A percentile compares a stretch with the other conserved stretches of the same genome.
These are phyloP conservation scores for Septoria linicola DNA, from an alignment of 2,329 filamentous ascomycete species.

Conservation along the genomic window DNA sequence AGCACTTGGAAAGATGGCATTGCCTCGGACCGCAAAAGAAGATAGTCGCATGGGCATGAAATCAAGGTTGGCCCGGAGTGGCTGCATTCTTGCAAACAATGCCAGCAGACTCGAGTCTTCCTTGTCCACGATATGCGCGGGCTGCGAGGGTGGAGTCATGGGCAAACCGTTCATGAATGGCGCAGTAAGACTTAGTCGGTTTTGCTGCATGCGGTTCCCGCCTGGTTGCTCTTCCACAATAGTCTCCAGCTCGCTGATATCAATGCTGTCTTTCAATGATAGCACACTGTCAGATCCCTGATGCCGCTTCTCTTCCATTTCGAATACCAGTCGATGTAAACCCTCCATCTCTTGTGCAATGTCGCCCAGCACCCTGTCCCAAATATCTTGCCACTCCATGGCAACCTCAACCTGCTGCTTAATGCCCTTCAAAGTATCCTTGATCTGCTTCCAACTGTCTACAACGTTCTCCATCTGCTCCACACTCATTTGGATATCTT, in stretches of 20 bases:
- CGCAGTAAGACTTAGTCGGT: slow-evolving; percentile 66
- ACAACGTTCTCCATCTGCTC: slow-evolving; percentile 87
- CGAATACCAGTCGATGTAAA: slow-evolving; percentile 78
- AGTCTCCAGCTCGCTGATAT: slow-evolving; percentile 86
- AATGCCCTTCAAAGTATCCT: slow-evolving; percentile 70
- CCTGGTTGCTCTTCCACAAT: slow-evolving; percentile 85
- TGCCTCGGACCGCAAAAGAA: slow-evolving; percentile 77
- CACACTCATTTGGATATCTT: slow-evolving; percentile 73
- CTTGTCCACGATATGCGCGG: slow-evolving; percentile 48
- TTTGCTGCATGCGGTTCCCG: slow-evolving; percentile 47
- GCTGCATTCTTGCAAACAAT: slow-evolving; percentile 93
- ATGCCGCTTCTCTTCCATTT: slow-evolving; percentile 96
- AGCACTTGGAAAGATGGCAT: slow-evolving; percentile 79
- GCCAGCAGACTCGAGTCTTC: slow-evolving; percentile 87
- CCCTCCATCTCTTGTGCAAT: slow-evolving; percentile 86
- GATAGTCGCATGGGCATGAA: slow-evolving; percentile 93
- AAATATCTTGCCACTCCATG: slow-evolving; percentile 98
- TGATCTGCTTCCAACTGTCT: slow-evolving; percentile 79
- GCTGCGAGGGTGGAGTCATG: slow-evolving; percentile 46
- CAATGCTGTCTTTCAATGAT: slow-evolving; percentile 55
- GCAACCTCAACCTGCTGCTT: slow-evolving; percentile 92
- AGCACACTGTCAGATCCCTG: slow-evolving; percentile 68
- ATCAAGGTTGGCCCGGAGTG: slow-evolving; percentile 85
- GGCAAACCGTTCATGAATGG: slow-evolving; percentile 58
- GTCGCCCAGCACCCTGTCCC: slow-evolving; percentile 89